phyloP scores from a whole-genome alignment of 192 early-diverging fungal genomes.

The Podila minutissima region DNA sequence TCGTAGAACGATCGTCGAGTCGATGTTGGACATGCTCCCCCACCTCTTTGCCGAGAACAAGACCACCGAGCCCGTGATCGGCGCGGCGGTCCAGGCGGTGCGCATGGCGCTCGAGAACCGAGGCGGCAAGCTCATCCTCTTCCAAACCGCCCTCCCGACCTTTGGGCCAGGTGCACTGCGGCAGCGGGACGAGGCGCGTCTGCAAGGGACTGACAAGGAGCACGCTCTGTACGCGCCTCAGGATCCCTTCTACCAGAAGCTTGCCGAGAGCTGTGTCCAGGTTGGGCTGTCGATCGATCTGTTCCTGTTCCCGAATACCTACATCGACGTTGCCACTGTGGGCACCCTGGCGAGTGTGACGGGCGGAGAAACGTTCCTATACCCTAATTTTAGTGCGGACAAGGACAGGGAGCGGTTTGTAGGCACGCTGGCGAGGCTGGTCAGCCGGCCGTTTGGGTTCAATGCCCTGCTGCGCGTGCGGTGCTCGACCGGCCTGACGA shows the following conservation, averaged over 20 bases:
- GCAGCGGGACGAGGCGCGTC: slow-evolving; percentile 87
- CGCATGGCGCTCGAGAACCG: slow-evolving; percentile 75
- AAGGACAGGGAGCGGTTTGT: slow-evolving; percentile 78
- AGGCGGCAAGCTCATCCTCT: slow-evolving; percentile 92
- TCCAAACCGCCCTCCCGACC: slow-evolving; percentile 88
- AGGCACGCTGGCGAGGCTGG: slow-evolving; percentile 76
- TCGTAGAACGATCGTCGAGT: slow-evolving; percentile 76
- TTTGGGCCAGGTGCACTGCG: slow-evolving; percentile 88
- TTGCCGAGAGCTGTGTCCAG: slow-evolving; percentile 83
- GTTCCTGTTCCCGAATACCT: slow-evolving; percentile 90
- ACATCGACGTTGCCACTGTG: slow-evolving; percentile 90
- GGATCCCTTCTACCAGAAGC: slow-evolving; percentile 84
- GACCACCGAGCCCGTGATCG: slow-evolving; percentile 78
- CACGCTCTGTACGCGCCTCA: slow-evolving; percentile 85
- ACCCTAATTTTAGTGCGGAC: slow-evolving; percentile 80
- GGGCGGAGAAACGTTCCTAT: slow-evolving; percentile 86
- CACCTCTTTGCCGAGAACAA: slow-evolving; percentile 84
- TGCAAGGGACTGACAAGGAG: slow-evolving; percentile 94
- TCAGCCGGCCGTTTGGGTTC: slow-evolving; percentile 84
- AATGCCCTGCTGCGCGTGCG: slow-evolving; percentile 90
- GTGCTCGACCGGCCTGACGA: slow-evolving; percentile 87
- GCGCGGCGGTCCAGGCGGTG: slow-evolving; percentile 81
- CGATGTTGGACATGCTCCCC: slow-evolving; percentile 84
- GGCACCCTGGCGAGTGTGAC: slow-evolving; percentile 83
- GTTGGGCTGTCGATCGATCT: slow-evolving; percentile 87